Base-by-base conservation (phyloP, 805 yeast species). In the Metschnikowia baotianmanensis region DNA sequence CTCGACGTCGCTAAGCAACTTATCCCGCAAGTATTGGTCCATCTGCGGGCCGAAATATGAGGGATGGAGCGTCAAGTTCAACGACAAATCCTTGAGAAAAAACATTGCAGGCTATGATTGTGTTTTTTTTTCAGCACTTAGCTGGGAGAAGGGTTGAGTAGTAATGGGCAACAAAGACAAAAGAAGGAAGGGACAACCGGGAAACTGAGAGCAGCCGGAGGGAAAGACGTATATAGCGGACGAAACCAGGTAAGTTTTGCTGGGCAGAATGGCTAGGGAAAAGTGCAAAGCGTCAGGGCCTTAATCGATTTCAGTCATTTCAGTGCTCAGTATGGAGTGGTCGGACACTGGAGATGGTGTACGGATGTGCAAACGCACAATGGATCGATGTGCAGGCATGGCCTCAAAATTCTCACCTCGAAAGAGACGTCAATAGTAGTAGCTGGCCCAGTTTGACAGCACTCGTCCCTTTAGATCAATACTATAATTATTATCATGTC, bases 11-110 rank as follows among this genome's bases (percentile, higher is more conserved):
- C 87, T 89, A 44, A 93, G 75, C 47, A 93, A 74, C 63, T 91
- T 90, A 58, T 89, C 86, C 59, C 95, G 81, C 52, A 93, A 72
- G 58, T 82, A 91, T 60, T 88, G 95, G 65, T 86, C 89, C 98
- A 93, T 93, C 54, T 90, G 95, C 3, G 98, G 96, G 1, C 99
- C 99, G 59, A 90, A 91, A 65, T 82, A 93, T 24, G 98, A 89
- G 38, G 99, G 99, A 65, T 91, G 99, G 42, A 93, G 82, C 33
- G 97, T 90, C 53, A 93, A 74, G 61, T 86, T 88, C 45, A 93
- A 76, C 51, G 97, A 84, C 51, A 93, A 78, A 67, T 93, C 98
- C 68, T 93, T 93, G 39, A 69, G 61, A 52, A 69, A 70, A 57
- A 69, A 70, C 74, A 70, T 69, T 35, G 29, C 32, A 38, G 31